Base-by-base conservation (phyloP, 2,329 filamentous ascomycete species). In the Lasiodiplodia theobromae region DNA sequence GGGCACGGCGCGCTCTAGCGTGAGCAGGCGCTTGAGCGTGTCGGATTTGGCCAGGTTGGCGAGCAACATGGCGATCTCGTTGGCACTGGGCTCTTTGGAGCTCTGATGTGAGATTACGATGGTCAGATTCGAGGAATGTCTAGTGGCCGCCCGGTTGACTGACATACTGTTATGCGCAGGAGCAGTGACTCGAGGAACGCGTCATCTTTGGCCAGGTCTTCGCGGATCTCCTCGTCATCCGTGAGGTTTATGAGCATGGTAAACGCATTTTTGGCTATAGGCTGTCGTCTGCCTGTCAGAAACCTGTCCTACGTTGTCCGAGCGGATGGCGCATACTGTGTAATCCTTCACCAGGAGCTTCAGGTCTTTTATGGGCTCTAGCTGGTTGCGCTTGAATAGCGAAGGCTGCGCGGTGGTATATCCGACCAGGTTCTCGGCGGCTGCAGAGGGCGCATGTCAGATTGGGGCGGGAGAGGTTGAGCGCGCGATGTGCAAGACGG, bases 191-290 rank as follows among this genome's bases (percentile, higher is more conserved):
- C 90, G 11, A 98, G 78, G 72, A 98, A 97, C 28, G 86, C 88
- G 68, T 97, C 91, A 77, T 99, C 95, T 21, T 87, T 88, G 0
- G 89, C 90, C 25, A 98, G 83, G 65, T 83, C 84, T 51, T 92
- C 86, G 51, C 97, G 83, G 3, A 98, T 85, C 66, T 94, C 92
- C 14, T 84, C 82, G 74, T 98, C 94, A 18, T 88, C 88, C 1
- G 92, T 91, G 18, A 96, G 84, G 78, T 97, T 97, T 74, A 98
- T 88, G 70, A 99, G 89, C 73, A 97, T 95, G 16, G 90, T 96
- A 73, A 97, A 82, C 47, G 92, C 94, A 88, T 97, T 92, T 78
- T 96, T 93, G n/a, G 95, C 92, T 70, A 97, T 97, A 78, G 91
- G 89, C 89, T 96, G 71, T 54, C 49, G 70, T 54, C 51, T 66